Conservation (phyloP, 257 asterid genomes). For the Prunella vulgaris region DNA sequence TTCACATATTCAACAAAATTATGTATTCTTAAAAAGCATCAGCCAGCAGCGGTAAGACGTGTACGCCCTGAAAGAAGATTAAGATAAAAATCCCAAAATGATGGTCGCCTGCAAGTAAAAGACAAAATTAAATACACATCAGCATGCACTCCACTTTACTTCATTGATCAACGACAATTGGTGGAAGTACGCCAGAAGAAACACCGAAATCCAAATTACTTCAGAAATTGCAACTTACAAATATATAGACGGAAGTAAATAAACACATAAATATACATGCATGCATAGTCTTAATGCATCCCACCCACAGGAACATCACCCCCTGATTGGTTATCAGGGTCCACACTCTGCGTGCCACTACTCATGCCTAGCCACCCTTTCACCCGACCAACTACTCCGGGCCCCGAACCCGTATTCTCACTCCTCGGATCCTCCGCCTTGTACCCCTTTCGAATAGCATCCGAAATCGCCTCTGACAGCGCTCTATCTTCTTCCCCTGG, state of each 20-base stretch:
- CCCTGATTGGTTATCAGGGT: background rate
- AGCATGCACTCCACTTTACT: no score
- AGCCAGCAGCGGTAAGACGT: no score
- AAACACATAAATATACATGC: background rate
- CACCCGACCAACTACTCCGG: constrained; percentile 43
- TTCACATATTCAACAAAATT: no score
- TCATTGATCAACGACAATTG: no score
- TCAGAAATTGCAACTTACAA: no score
- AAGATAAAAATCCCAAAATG: no score
- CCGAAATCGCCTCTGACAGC: constrained; percentile 51
- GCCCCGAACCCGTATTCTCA: constrained; percentile 41
- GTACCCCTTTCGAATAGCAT: constrained; percentile 30
- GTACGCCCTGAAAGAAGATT: no score
- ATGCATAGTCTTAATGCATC: background rate
- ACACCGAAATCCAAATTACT: background rate
- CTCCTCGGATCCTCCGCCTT: constrained; percentile 15
- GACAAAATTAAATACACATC: no score
- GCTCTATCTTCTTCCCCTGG: constrained; percentile 85
- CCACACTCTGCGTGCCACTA: constrained; percentile 26
- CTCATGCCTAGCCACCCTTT: constrained; percentile 65
- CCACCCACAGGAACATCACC: background rate
- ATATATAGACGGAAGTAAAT: background rate
- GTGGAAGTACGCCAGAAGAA: no score
- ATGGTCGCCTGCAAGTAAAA: no score
- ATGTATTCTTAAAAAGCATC: no score